These are phyloP conservation scores for Ceraceosorus guamensis DNA, from an alignment of 1,284 basidiomycete species.

Conservation along the genomic window DNA sequence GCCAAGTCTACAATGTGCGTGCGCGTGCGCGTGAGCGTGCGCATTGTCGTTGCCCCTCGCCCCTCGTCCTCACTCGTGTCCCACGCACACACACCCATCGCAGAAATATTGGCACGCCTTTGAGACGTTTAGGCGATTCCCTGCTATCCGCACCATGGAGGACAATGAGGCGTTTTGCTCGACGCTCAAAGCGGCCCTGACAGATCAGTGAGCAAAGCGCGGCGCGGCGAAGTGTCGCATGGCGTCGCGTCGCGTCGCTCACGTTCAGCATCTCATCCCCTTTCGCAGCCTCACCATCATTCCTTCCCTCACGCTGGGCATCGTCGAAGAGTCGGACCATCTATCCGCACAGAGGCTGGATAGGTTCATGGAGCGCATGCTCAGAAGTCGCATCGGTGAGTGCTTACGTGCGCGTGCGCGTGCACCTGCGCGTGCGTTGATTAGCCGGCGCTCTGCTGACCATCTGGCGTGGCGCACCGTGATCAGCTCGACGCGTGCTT, in stretches of 20 bases:
- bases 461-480: neutral
- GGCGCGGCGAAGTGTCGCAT: too few relatives aligned
- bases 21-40: too few relatives aligned
- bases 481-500: slow-evolving; percentile 64
- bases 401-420: neutral
- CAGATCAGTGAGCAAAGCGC: slow-evolving; percentile 67
- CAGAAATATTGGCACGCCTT: slow-evolving; percentile 53
- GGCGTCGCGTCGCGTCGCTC: slow-evolving; percentile 12
- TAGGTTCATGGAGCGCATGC: slow-evolving; percentile 82
- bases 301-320: slow-evolving; percentile 37
- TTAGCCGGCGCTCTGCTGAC: neutral
- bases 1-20: slow-evolving; percentile 62
- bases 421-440: too few relatives aligned
- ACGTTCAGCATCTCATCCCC: slow-evolving; percentile 62
- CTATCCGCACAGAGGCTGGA: slow-evolving; percentile 71
- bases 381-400: slow-evolving; percentile 69
- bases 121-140: slow-evolving; percentile 60
- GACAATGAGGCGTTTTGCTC: slow-evolving; percentile 74
- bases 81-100: too few relatives aligned
- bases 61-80: too few relatives aligned
- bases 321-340: slow-evolving; percentile 59
- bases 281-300: slow-evolving; percentile 33
- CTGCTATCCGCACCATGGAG: slow-evolving; percentile 63
- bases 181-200: slow-evolving; percentile 61
- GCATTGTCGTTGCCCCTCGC: too few relatives aligned